Base-by-base conservation (phyloP, 768 basidiomycete species). In the Podaxis sp. region DNA sequence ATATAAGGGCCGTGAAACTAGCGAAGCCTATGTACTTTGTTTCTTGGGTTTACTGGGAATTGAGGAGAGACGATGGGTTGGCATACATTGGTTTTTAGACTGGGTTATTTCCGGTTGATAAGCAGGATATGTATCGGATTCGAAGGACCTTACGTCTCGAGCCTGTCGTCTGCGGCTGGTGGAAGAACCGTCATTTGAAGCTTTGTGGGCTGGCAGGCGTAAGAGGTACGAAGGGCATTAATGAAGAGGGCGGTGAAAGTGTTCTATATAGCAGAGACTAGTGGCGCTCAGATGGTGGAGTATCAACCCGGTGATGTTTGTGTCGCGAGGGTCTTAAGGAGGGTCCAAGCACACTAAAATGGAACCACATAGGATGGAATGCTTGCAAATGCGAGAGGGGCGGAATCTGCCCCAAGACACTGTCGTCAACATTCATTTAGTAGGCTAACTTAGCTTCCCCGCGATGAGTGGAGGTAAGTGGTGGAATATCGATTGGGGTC, bases 11-110 rank as follows among this genome's bases (percentile, higher is more conserved):
- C 1, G 78, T 77, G 65, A 82, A 82, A 63, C 81, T 78, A 10
- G 76, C 76, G 37, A 86, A 70, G 11, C 81, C 84, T 36, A 86
- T 74, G 57, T 75, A 79, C 84, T 87, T 54, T 25, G 18, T 37
- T 23, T 38, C 35, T 18, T 6, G 38, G n/a, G 42, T 44, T 44
- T 32, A 32, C 42, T 16, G 42, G 5, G 6, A 18, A 23, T 27
- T 11, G 16, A 28, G 32, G 18, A 14, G 14, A 14, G 18, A 25
- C 35, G 50, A 35, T 16, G 21, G 6, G 7, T 32, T 11, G 40
- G 18, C 59, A 18, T 52, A 60, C 59, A 25, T 60, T 60, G 7
- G 59, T 60, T 21, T 27, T 36, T 35, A 60, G 5, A 9, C 59
- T 60, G 40, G 38, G 4, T 51, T 7, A 36, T 18, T 23, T 18